Percentiles rank a stretch among this genome's conserved stretches.
phyloP scores from a whole-genome alignment of 83 land plant genomes.

The Picea abies region DNA sequence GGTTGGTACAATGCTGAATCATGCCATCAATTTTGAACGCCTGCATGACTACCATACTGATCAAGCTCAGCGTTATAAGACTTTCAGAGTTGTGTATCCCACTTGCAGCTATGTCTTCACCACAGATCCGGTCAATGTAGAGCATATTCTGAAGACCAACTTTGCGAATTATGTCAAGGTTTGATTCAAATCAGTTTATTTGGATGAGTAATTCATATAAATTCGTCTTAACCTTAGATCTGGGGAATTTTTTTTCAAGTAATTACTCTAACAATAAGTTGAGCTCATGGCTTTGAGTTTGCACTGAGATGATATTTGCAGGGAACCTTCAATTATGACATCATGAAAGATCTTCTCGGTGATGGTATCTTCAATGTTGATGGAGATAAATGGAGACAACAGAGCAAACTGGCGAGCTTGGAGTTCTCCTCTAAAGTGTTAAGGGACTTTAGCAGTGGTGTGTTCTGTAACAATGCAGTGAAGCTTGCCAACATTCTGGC shows the following conservation, averaged over 20 bases:
- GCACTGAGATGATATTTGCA: slow-evolving; percentile 16
- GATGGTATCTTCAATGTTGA: slow-evolving; percentile 85
- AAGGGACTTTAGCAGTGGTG: slow-evolving; percentile 58
- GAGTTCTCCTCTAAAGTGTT: slow-evolving; percentile 67
- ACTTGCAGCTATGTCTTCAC: slow-evolving; percentile 23
- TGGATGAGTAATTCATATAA: background rate
- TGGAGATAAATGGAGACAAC: slow-evolving; percentile 74
- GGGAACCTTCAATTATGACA: slow-evolving; percentile 32
- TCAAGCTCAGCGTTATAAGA: slow-evolving; percentile 27
- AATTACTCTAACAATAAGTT: background rate
- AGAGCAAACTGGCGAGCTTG: slow-evolving; percentile 69
- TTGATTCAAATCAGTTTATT: background rate
- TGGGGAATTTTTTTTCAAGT: too few species aligned
- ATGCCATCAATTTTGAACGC: slow-evolving; percentile 30
- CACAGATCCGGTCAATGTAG: slow-evolving; percentile 33
- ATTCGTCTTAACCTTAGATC: background rate
- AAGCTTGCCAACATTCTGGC: slow-evolving; percentile 44
- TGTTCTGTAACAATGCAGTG: slow-evolving; percentile 52
- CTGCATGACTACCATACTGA: slow-evolving; percentile 50
- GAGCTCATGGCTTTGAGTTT: background rate
- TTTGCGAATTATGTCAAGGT: slow-evolving; percentile 40
- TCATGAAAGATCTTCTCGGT: slow-evolving; percentile 50
- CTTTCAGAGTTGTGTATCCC: slow-evolving; percentile 28
- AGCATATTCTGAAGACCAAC: slow-evolving; percentile 44
- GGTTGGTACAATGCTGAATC: slow-evolving; percentile 36